Percentiles rank a stretch among this genome's conserved stretches.
phyloP scores from a whole-genome alignment of 768 basidiomycete species.

The Hygrophorus russula region DNA sequence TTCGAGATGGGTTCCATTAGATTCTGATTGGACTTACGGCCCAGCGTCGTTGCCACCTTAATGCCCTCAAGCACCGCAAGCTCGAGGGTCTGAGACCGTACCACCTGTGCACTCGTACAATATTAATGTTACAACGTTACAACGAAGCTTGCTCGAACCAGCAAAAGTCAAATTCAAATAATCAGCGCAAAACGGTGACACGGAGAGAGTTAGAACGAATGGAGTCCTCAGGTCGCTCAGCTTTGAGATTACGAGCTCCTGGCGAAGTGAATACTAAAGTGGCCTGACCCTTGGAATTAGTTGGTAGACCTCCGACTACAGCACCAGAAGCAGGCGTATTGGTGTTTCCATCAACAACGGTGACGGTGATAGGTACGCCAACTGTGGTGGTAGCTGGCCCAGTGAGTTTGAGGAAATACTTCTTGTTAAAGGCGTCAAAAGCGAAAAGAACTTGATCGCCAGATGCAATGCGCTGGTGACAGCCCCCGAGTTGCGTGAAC shows the following conservation, averaged over 20 bases:
- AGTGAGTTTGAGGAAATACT: conserved; percentile 22
- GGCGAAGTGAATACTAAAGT: conserved; percentile 14
- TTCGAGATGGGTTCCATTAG: too few species aligned
- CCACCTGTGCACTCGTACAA: too few species aligned
- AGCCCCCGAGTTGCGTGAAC: conserved; percentile 26
- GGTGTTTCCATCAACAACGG: conserved; percentile 26
- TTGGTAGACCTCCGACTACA: conserved; percentile 14
- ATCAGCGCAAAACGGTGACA: conserved; percentile 1
- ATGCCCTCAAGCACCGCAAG: too few species aligned
- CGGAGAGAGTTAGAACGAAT: conserved; percentile 21
- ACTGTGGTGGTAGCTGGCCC: conserved; percentile 17
- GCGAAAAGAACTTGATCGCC: conserved; percentile 25
- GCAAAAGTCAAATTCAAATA: too few species aligned
- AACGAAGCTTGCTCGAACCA: too few species aligned
- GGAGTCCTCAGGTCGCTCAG: conserved; percentile 17
- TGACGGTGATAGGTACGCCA: conserved; percentile 18
- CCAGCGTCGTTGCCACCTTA: too few species aligned
- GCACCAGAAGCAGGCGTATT: conserved; percentile 23
- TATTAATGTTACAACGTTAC: too few species aligned
- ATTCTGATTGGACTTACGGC: too few species aligned
- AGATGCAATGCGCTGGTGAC: conserved; percentile 23
- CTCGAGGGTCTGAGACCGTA: too few species aligned
- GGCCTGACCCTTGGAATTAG: conserved; percentile 18
- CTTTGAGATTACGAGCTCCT: conserved; percentile 20
- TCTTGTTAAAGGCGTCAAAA: conserved; percentile 24